Evolutionary conservation across 148 eudicot species (phyloP).

Genomic region (Simmondsia chinensis): DNA sequence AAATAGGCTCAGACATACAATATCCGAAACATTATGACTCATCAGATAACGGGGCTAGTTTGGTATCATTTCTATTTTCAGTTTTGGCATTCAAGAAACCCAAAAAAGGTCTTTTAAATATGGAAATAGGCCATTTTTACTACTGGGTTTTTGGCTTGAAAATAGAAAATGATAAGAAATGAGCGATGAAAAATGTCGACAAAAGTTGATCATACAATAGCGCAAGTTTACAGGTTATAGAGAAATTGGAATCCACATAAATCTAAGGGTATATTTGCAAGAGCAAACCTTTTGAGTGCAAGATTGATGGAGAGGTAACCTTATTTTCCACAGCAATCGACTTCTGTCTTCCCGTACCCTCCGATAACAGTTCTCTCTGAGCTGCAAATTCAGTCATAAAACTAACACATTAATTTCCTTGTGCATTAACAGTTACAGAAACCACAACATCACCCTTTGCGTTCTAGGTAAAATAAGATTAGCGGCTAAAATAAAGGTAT

Average conservation of each 20-base stretch:
- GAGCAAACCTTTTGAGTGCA: constrained; percentile 35
- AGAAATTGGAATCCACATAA: background rate
- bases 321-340: constrained; percentile 62
- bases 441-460: no score
- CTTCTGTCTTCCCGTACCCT: constrained; percentile 68
- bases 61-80: no score
- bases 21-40: no score
- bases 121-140: no score
- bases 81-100: no score
- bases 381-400: constrained; percentile 27
- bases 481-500: no score
- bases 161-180: background rate
- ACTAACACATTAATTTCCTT: background rate
- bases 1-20: no score
- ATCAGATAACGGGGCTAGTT: no score
- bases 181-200: background rate
- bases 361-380: constrained; percentile 67
- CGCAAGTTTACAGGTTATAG: background rate
- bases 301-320: constrained; percentile 28
- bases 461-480: no score
- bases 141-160: no score
- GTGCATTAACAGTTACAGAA: no score
- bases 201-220: background rate
- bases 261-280: background rate
- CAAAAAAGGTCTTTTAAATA: no score